Evolutionary conservation across 2,329 filamentous ascomycete species (phyloP).

Genomic region (Hypoxylon sp.): DNA sequence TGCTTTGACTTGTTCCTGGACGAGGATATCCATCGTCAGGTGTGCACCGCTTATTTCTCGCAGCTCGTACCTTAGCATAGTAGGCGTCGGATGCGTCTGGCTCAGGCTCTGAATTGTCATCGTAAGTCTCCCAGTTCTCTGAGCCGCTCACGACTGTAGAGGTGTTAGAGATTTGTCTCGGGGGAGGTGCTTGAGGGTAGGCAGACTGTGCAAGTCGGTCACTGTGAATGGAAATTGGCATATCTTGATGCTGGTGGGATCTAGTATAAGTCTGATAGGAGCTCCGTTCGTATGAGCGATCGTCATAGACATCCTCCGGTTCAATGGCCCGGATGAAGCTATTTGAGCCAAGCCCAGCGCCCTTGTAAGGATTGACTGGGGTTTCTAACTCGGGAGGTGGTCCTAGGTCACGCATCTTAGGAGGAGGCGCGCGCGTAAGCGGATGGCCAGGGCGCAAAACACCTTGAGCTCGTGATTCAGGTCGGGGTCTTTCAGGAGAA

Average conservation of each 20-base stretch:
- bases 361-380: conserved; percentile 64
- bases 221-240: conserved; percentile 60
- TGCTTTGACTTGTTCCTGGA: conserved; percentile 62
- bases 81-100: conserved; percentile 83
- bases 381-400: conserved; percentile 67
- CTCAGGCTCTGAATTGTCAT: conserved; percentile 84
- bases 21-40: conserved; percentile 62
- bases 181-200: conserved; percentile 61
- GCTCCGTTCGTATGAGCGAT: conserved; percentile 73
- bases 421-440: conserved; percentile 78
- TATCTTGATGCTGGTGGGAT: conserved; percentile 55
- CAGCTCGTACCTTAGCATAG: conserved; percentile 81
- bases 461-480: conserved; percentile 61
- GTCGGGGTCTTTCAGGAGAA: conserved; percentile 80
- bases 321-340: conserved; percentile 71
- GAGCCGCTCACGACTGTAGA: conserved; percentile 86
- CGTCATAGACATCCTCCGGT: conserved; percentile 90
- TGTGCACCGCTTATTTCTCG: conserved; percentile 75
- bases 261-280: conserved; percentile 58
- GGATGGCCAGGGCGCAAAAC: conserved; percentile 69
- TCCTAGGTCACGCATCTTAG: conserved; percentile 89
- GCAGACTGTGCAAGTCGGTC: conserved; percentile 54
- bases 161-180: conserved; percentile 79
- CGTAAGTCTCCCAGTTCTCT: conserved; percentile 98
- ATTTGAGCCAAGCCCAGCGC: conserved; percentile 65